phyloP scores from a whole-genome alignment of 106 monocot genomes.

The Platanthera guangdongensis region DNA sequence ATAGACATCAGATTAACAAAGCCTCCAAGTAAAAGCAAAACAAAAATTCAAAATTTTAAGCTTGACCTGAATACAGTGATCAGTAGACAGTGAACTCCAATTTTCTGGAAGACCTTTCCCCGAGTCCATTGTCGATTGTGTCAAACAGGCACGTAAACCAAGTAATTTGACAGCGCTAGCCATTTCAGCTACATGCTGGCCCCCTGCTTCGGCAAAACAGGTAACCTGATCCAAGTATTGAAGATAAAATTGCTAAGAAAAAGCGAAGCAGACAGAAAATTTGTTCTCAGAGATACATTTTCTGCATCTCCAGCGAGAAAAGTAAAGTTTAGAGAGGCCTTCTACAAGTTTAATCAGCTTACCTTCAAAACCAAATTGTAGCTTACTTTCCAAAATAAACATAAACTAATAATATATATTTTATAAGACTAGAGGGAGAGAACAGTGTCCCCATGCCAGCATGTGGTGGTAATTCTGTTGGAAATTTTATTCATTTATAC shows the following conservation, averaged over 20 bases:
- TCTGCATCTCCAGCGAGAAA: background rate
- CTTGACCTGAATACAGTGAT: conserved; percentile 68
- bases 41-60: background rate
- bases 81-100: conserved; percentile 52
- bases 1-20: background rate
- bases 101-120: conserved; percentile 68
- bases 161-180: conserved; percentile 70
- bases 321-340: background rate
- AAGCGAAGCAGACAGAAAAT: background rate
- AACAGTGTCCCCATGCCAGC: too few relatives aligned
- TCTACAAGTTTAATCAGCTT: background rate
- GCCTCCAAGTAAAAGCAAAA: background rate
- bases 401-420: background rate
- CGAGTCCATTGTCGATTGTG: conserved; percentile 83
- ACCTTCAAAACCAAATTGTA: background rate
- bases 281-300: background rate
- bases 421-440: too few relatives aligned
- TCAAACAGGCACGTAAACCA: conserved; percentile 80
- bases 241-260: background rate
- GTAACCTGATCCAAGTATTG: conserved; percentile 52
- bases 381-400: background rate
- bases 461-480: too few relatives aligned
- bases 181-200: conserved; percentile 82
- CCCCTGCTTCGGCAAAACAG: conserved; percentile 96
- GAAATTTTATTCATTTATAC: too few relatives aligned